phyloP scores from a whole-genome alignment of 1,284 basidiomycete genomes.

The Rhodofomes roseus region DNA sequence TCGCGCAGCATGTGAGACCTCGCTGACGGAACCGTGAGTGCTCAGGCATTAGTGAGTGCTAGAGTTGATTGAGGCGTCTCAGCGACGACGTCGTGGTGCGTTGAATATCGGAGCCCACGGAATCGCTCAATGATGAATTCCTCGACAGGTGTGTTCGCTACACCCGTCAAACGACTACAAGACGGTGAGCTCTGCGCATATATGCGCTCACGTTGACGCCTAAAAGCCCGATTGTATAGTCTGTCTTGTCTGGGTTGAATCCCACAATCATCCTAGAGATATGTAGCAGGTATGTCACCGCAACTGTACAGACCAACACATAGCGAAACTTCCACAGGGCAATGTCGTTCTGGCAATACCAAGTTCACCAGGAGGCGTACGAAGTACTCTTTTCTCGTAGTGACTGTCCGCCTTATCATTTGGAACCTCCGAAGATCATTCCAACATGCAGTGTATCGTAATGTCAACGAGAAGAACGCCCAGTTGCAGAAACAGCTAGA shows the following conservation, averaged over 20 bases:
- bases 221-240: constrained; percentile 39
- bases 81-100: constrained; percentile 81
- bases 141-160: constrained; percentile 63
- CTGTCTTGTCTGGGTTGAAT: constrained; percentile 75
- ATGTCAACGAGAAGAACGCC: constrained; percentile 73
- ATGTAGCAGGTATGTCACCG: constrained; percentile 54
- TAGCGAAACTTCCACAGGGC: constrained; percentile 40
- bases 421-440: constrained; percentile 45
- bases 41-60: constrained; percentile 3
- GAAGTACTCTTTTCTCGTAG: constrained; percentile 8
- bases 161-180: constrained; percentile 85
- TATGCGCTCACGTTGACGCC: constrained; percentile 9
- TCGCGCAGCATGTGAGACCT: constrained; percentile 69
- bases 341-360: constrained; percentile 86
- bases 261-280: constrained; percentile 76
- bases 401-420: background rate
- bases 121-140: background rate
- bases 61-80: constrained; percentile 2
- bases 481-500: constrained; percentile 80
- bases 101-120: background rate
- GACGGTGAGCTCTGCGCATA: constrained; percentile 46
- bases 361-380: constrained; percentile 79
- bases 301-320: background rate
- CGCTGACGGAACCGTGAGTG: constrained; percentile 69
- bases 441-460: constrained; percentile 76